Evolutionary conservation across 1,284 basidiomycete species (phyloP).

Genomic region (Rugiboletus extremiorientalis): DNA sequence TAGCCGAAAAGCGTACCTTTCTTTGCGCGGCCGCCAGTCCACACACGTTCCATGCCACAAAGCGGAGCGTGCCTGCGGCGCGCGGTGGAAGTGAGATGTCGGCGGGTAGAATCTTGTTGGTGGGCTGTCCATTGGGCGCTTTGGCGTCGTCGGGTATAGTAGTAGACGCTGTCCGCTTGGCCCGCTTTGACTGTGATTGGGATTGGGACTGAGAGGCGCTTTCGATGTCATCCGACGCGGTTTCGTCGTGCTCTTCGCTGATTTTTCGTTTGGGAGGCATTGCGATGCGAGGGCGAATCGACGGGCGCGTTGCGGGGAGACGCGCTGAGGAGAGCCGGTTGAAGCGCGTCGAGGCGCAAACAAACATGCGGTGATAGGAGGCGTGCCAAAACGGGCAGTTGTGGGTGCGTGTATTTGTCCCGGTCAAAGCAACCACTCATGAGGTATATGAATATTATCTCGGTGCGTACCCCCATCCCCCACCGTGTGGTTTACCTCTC

Average conservation of each 20-base stretch:
- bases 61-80: conserved; percentile 47
- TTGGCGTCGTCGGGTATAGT: conserved; percentile 6
- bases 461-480: not conserved
- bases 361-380: conserved; percentile 4
- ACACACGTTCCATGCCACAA: conserved; percentile 76
- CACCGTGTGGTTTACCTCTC: not conserved
- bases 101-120: conserved; percentile 71
- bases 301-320: not conserved
- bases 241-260: conserved; percentile 19
- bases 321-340: not conserved
- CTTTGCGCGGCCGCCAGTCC: conserved; percentile 67
- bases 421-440: conserved; percentile 15
- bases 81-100: conserved; percentile 58
- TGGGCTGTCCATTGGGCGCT: conserved; percentile 56
- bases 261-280: conserved; percentile 35
- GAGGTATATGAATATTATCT: too few relatives aligned
- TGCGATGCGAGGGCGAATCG: not conserved
- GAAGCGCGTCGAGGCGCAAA: not conserved
- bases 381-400: not conserved
- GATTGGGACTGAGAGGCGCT: conserved; percentile 13
- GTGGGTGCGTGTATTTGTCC: conserved; percentile 15
- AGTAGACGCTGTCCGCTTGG: conserved; percentile 23
- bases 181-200: conserved; percentile 24
- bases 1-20: conserved; percentile 50
- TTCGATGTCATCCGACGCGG: conserved; percentile 25